Evolutionary conservation across 768 basidiomycete genomes (phyloP), one percentile per base, ranked within the genome.

Genomic region (Dentipellis fragilis): DNA sequence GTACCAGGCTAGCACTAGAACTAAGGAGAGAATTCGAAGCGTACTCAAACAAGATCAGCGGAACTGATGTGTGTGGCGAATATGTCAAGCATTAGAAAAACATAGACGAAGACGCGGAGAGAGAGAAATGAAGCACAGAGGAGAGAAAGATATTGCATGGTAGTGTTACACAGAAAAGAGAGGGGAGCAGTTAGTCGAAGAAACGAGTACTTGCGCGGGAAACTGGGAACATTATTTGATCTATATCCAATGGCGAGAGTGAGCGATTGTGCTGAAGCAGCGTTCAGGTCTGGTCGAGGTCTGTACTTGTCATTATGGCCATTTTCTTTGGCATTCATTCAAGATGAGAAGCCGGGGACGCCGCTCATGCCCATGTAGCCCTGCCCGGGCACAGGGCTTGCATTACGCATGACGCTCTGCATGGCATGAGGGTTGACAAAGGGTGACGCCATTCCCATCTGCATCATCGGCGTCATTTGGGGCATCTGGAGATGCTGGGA

Each of bases 381-480:
- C 56, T 69, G 67, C 16, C 60, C 61, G 10, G 82, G 83, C 12
- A 73, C 78, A 12, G 87, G 85, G 65, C 80, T 87, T 11, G 86
- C 80, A 68, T 91, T 85, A 57, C 89, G 80, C 87, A 91, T 84
- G 55, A 90, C 85, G 60, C 86, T 89, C 64, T 89, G 87, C 83
- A 90, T 88, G n/a, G 86, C 80, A 59, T 86, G 85, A 39, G 79
- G 75, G 60, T 83, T 77, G 22, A 75, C 76, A 63, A 78, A 82
- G 53, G 80, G 76, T 14, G 72, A 62, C 21, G 67, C 72, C 72
- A 75, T 76, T 66, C 67, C 76, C 80, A 80, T 82, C 62, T 76
- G 80, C 75, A 84, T 74, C 77, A 84, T 77, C 10, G 82, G 83
- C 34, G 74, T 75, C 74, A 83, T 79, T 62, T 78, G 78, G 17